Evolutionary conservation across 2,329 filamentous ascomycete species (phyloP), one percentile per base, ranked within the genome.

Genomic region (Talaromyces sp.): DNA sequence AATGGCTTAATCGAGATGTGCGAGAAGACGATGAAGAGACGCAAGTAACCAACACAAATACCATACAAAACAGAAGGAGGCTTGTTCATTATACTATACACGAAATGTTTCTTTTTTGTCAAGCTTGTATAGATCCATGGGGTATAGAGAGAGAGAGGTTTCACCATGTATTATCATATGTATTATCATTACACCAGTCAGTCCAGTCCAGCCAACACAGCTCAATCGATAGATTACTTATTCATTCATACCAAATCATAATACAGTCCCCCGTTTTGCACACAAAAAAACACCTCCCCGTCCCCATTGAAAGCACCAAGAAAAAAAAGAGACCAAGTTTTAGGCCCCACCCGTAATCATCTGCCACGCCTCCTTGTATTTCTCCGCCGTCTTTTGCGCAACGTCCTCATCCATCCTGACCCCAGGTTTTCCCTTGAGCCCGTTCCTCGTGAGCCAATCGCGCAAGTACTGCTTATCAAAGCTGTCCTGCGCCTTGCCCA

Each of bases 1-100:
- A 85, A 89, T 31, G 93, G 93, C 0, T 81, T 99, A 46, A 81
- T 96, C 52, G 91, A 97, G 70, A 97, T 98, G 91, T 96, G 92
- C 67, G 84, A 88, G 68, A 97, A 96, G 80, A 92, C 93, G 17
- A 86, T 96, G 80, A 88, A 91, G 77, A 84, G 93, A 70, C 84
- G 91, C 74, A 97, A 96, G 77, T 98, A 70, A 27, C 24, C 32
- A 35, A 35, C 11, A 35, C 10, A 35, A 14, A 35, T 3, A 4
- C 13, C 6, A 27, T 13, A 14, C 11, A 35, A 35, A 32, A 32
- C 9, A 32, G 3, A 8, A 11, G 31, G 31, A 11, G 13, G 32
- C 2, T 35, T 35, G 32, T 13, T 35, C n/a, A n/a, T 35, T 14
- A 14, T 35, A 35, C 32, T 35, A 35, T 35, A 35, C 35, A 38